These are phyloP conservation scores for Yamadazyma atmosphaerica DNA, from an alignment of 1,139 yeast species.

Conservation along the genomic window DNA sequence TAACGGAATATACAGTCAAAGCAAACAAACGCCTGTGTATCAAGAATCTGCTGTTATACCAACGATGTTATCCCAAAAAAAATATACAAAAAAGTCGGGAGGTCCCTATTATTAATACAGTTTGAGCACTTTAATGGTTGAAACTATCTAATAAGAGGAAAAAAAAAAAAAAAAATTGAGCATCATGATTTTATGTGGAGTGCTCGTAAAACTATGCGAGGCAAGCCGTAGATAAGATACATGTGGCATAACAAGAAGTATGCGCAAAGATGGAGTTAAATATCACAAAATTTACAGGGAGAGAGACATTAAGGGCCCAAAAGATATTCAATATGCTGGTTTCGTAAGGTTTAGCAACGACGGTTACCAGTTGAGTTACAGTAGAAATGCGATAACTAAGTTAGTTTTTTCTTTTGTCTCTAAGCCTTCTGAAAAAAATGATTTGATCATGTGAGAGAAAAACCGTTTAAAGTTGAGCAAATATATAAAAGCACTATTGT, in stretches of 20 bases:
- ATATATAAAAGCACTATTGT: too few relatives aligned
- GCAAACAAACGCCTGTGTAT: background rate
- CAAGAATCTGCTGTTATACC: background rate
- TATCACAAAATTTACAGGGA: too few relatives aligned
- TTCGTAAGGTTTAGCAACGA: too few relatives aligned
- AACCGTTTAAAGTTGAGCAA: too few relatives aligned
- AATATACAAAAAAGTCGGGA: background rate
- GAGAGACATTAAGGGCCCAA: too few relatives aligned
- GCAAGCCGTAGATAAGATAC: background rate
- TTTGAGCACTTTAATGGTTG: background rate
- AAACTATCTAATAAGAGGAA: background rate
- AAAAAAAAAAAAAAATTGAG: constrained; percentile 1
- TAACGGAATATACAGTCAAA: background rate
- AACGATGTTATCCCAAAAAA: too few relatives aligned
- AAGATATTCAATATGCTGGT: too few relatives aligned
- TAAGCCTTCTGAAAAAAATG: background rate
- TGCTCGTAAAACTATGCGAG: background rate
- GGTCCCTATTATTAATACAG: background rate
- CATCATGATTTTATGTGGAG: constrained; percentile 2
- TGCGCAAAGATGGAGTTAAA: too few relatives aligned
- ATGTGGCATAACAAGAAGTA: too few relatives aligned
- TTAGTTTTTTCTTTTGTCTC: background rate
- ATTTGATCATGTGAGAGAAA: background rate
- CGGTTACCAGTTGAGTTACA: too few relatives aligned
- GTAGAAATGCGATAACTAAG: too few relatives aligned